Conservation (phyloP, 768 basidiomycete genomes). For the Kwoniella europaea region DNA sequence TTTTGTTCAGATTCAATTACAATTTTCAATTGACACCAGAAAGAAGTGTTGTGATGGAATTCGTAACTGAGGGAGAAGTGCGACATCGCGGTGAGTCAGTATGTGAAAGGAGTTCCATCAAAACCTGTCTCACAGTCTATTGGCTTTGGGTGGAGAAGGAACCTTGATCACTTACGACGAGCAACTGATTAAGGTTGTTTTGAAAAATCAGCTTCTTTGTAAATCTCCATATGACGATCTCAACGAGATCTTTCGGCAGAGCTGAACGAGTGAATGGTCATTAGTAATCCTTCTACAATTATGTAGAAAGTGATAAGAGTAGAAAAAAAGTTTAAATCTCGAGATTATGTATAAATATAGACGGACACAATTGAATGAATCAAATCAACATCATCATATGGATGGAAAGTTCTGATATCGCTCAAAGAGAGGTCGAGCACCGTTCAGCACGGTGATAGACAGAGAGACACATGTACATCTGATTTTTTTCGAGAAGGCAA, state of each 20-base stretch:
- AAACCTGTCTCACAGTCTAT: not conserved
- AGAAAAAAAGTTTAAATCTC: too few relatives aligned
- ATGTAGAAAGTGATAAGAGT: too few relatives aligned
- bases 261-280: too few relatives aligned
- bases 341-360: too few relatives aligned
- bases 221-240: too few relatives aligned
- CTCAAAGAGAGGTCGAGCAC: not conserved
- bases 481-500: not conserved
- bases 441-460: not conserved
- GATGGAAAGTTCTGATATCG: not conserved
- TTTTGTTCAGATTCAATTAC: not conserved
- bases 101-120: not conserved
- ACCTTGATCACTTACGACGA: not conserved
- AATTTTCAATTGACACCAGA: too few relatives aligned
- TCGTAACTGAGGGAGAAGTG: not conserved
- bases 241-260: too few relatives aligned
- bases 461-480: not conserved
- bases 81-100: not conserved
- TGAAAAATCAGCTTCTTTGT: too few relatives aligned
- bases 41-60: too few relatives aligned
- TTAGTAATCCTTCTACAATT: too few relatives aligned
- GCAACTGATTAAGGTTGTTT: not conserved
- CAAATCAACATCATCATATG: not conserved
- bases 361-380: too few relatives aligned
- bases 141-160: not conserved